Conservation (phyloP, 345 rosid species). For the Gossypium ekmanianum region DNA sequence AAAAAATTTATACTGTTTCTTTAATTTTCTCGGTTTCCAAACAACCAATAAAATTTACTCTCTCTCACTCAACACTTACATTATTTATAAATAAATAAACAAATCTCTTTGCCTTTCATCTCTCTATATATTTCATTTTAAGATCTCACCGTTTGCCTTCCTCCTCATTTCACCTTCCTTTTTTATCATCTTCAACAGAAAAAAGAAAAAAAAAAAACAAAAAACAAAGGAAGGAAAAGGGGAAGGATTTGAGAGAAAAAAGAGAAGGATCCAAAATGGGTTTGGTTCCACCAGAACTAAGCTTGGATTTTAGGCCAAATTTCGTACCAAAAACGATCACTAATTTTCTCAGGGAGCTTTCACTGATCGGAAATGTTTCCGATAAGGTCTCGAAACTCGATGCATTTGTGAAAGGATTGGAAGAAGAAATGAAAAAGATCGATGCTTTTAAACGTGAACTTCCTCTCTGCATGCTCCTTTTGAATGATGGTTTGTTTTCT, state of each 20-base stretch:
- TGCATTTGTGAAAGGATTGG: constrained; percentile 50
- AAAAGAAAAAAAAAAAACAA: no score
- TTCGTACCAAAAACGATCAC: constrained; percentile 49
- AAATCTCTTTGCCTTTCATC: not conserved
- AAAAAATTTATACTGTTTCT: not conserved
- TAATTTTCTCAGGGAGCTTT: constrained; percentile 46
- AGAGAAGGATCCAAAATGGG: constrained; percentile 35
- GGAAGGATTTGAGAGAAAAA: not conserved
- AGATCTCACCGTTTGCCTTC: constrained; percentile 30
- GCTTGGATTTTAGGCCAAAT: constrained; percentile 54
- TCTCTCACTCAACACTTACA: constrained; percentile 8
- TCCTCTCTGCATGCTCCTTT: constrained; percentile 73
- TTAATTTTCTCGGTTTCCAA: constrained; percentile 21
- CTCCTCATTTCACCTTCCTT: constrained; percentile 17
- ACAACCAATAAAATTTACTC: constrained; percentile 14
- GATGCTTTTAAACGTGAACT: constrained; percentile 74
- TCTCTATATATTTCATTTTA: constrained; percentile 23
- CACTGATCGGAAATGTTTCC: constrained; percentile 40
- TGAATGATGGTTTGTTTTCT: constrained; percentile 68
- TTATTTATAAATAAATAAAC: not conserved
- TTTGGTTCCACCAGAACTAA: constrained; percentile 59
- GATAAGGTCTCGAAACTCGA: constrained; percentile 47
- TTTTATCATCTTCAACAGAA: not conserved
- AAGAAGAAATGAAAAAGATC: constrained; percentile 78
- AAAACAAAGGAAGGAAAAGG: not conserved